These are phyloP conservation scores for Coleophoma crateriformis DNA, from an alignment of 2,329 filamentous ascomycete species.

Conservation along the genomic window DNA sequence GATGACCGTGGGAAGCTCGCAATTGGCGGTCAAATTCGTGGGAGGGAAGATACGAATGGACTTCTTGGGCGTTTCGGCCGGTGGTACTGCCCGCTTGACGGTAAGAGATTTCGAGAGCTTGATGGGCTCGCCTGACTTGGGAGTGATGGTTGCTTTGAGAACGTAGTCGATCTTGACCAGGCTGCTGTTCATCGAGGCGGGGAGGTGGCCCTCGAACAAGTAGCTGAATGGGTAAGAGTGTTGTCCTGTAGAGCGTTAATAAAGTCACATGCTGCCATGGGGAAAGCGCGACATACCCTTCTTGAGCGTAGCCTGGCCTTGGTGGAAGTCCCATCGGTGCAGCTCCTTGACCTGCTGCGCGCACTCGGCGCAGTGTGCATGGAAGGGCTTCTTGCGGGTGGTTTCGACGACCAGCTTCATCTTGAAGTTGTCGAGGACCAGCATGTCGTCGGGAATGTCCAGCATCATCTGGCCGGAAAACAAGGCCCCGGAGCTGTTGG, in stretches of 20 bases:
- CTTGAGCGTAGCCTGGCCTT: slow-evolving; percentile 42
- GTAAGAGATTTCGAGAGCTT: slow-evolving; percentile 64
- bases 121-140: slow-evolving; percentile 55
- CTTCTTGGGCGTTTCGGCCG: slow-evolving; percentile 75
- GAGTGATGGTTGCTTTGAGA: slow-evolving; percentile 62
- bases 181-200: slow-evolving; percentile 71
- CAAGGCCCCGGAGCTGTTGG: slow-evolving; percentile 75
- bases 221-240: slow-evolving; percentile 88
- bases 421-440: slow-evolving; percentile 66
- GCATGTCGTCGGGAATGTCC: slow-evolving; percentile 58
- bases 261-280: neutral
- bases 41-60: slow-evolving; percentile 93
- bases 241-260: slow-evolving; percentile 37
- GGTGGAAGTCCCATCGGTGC: slow-evolving; percentile 73
- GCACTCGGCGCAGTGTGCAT: slow-evolving; percentile 74
- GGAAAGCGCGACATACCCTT: slow-evolving; percentile 35
- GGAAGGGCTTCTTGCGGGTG: slow-evolving; percentile 77
- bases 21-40: slow-evolving; percentile 84
- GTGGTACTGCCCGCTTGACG: slow-evolving; percentile 70
- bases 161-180: slow-evolving; percentile 74
- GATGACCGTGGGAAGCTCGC: slow-evolving; percentile 76
- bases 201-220: slow-evolving; percentile 78
- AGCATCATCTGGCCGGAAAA: slow-evolving; percentile 80
- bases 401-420: slow-evolving; percentile 67
- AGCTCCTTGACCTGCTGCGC: slow-evolving; percentile 65